Conservation (phyloP, 129 eudicot species). For the Solidago caesia region DNA sequence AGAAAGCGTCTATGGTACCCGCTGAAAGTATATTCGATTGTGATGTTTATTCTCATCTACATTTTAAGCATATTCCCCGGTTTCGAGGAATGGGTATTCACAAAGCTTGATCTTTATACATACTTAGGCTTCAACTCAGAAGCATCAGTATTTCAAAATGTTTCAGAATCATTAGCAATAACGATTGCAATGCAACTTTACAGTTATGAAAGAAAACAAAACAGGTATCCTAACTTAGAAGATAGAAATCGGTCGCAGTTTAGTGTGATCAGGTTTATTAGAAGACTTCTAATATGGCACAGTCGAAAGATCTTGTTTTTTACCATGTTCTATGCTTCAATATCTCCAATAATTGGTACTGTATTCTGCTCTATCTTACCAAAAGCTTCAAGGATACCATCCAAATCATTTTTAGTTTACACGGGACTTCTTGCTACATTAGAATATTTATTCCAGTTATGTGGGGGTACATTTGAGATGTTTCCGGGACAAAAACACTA, state of each 20-base stretch:
- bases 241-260: slow-evolving; percentile 48
- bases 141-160: slow-evolving; percentile 66
- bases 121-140: slow-evolving; percentile 71
- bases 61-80: slow-evolving; percentile 73
- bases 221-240: slow-evolving; percentile 52
- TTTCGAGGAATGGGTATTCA: slow-evolving; percentile 64
- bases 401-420: slow-evolving; percentile 70
- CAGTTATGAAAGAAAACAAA: slow-evolving; percentile 97
- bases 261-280: slow-evolving; percentile 63
- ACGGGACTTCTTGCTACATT: slow-evolving; percentile 70
- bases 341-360: slow-evolving; percentile 92
- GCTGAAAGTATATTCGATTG: slow-evolving; percentile 68
- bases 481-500: slow-evolving; percentile 85
- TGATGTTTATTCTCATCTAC: slow-evolving; percentile 72
- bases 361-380: slow-evolving; percentile 74
- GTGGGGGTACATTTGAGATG: slow-evolving; percentile 78
- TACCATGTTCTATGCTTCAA: slow-evolving; percentile 78
- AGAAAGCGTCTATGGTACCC: slow-evolving; percentile 94
- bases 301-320: slow-evolving; percentile 77
- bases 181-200: slow-evolving; percentile 98
- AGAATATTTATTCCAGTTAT: slow-evolving; percentile 90
- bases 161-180: slow-evolving; percentile 88
- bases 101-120: slow-evolving; percentile 53
- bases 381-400: slow-evolving; percentile 81
- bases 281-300: slow-evolving; percentile 88